Evolutionary conservation across 495 filamentous ascomycete genomes (phyloP), one percentile per base, ranked within the genome.

Genomic region (Penicillium cinerascens): DNA sequence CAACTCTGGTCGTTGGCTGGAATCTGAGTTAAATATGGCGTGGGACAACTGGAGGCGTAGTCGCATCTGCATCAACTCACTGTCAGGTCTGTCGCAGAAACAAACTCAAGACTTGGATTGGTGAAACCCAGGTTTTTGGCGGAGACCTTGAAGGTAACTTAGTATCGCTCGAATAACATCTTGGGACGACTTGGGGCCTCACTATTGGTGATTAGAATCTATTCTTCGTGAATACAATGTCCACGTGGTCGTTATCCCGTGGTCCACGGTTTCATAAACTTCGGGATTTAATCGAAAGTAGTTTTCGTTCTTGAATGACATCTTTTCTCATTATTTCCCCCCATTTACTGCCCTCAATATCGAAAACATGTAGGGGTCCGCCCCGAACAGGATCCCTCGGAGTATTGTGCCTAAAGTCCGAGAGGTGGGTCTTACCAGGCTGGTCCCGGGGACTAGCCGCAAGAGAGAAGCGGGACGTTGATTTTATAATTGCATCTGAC

Each of bases 31-130:
- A 89, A n/a, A 80, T 77, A 89, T 89, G 80, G 65, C 63, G n/a
- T 65, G 63, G 64, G 79, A 87, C 56, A 89, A 91, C 57, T 76
- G 69, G 63, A 73, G 71, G 60, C 71, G 87, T 43, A 81, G 80
- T 27, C 55, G 56, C 13, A 69, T 72, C 22, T 79, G 82, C 58
- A 59, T 82, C 4, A 78, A 68, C 44, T 83, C 79, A 50, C 54
- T 89, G 55, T 72, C 71, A 2, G 83, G 80, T 0, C 50, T 86
- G 64, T 76, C 73, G 25, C 64, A 73, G 63, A 54, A 69, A 54
- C 67, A 86, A 70, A 69, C 88, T 13, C 77, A 87, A 65, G 82
- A 86, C 59, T 58, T 89, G 22, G 87, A 89, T 58, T 91, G 85
- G 84, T 77, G 74, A 52, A 84, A 91, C 60, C 87, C 87, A 6